A percentile compares a stretch with the other conserved stretches of the same genome.
Evolutionary conservation across 208 protist species (phyloP).

Genomic region (Blechomonas ayalai): DNA sequence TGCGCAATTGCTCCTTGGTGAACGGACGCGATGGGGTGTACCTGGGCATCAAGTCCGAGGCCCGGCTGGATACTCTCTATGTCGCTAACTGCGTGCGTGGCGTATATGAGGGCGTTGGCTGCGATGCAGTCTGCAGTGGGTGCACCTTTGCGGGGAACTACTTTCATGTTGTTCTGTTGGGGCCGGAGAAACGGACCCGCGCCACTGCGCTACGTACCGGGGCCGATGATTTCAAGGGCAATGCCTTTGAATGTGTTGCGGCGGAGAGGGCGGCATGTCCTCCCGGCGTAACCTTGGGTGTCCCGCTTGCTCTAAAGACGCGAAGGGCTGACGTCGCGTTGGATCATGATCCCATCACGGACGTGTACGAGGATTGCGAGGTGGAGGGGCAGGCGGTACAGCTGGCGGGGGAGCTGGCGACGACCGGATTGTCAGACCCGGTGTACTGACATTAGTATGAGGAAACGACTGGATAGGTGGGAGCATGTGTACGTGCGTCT

Average conservation of each 20-base stretch:
- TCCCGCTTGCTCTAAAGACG: slow-evolving; percentile 8
- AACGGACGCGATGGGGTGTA: slow-evolving; percentile 64
- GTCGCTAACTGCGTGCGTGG: slow-evolving; percentile 52
- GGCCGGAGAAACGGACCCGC: slow-evolving; percentile 16
- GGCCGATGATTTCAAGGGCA: neutral
- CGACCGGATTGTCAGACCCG: slow-evolving; percentile 42
- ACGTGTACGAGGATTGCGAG: slow-evolving; percentile 40
- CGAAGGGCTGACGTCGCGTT: slow-evolving; percentile 38
- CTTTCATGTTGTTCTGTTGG: slow-evolving; percentile 50
- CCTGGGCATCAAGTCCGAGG: slow-evolving; percentile 33
- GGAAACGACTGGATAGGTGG: too few relatives aligned
- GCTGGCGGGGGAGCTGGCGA: slow-evolving; percentile 22
- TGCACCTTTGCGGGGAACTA: slow-evolving; percentile 43
- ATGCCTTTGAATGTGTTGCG: neutral
- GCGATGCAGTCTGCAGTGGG: slow-evolving; percentile 9
- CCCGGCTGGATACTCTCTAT: slow-evolving; percentile 14
- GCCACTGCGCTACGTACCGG: neutral
- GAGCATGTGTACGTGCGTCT: too few relatives aligned
- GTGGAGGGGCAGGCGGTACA: slow-evolving; percentile 19
- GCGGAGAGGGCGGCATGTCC: slow-evolving; percentile 10
- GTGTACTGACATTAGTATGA: slow-evolving; percentile 42
- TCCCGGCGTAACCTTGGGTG: slow-evolving; percentile 3
- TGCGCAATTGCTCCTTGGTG: slow-evolving; percentile 29
- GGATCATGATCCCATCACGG: slow-evolving; percentile 53
- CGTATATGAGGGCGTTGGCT: slow-evolving; percentile 59